Percentiles rank a stretch among this genome's conserved stretches.
Conservation (phyloP, 2,329 filamentous ascomycete genomes). For the Fusarium sp. region DNA sequence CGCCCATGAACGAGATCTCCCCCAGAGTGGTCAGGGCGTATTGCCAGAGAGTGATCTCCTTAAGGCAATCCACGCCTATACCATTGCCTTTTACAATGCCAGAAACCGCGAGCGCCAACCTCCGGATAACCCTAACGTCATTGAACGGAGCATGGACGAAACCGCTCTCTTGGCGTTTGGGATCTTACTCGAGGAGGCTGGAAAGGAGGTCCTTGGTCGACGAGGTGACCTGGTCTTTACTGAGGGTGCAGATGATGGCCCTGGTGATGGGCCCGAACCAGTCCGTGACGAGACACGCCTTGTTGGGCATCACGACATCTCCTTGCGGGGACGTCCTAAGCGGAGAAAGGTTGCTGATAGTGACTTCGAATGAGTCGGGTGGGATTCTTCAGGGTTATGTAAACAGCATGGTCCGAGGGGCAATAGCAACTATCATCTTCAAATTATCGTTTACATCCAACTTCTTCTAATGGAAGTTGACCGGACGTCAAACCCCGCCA, state of each 20-base stretch:
- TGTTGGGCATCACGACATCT: constrained; percentile 45
- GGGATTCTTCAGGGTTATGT: constrained; percentile 6
- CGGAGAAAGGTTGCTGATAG: constrained; percentile 49
- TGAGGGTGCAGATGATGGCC: constrained; percentile 60
- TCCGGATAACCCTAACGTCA: constrained; percentile 52
- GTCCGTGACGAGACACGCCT: constrained; percentile 33
- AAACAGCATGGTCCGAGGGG: constrained; percentile 1
- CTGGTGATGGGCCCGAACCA: constrained; percentile 32
- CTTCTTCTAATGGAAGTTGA: constrained; percentile 24
- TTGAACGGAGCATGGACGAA: constrained; percentile 78
- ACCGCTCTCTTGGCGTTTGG: constrained; percentile 81
- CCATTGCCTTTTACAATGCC: constrained; percentile 73
- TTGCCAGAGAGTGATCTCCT: constrained; percentile 78
- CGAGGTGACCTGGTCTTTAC: constrained; percentile 79
- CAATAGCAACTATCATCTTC: not conserved
- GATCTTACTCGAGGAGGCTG: constrained; percentile 79
- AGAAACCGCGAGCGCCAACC: constrained; percentile 46
- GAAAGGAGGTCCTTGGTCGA: constrained; percentile 69
- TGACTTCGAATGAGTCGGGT: constrained; percentile 27
- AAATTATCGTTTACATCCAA: constrained; percentile 1
- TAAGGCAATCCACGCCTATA: constrained; percentile 75
- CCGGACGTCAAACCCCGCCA: constrained; percentile 11
- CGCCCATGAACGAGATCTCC: constrained; percentile 69
- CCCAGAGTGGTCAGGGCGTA: constrained; percentile 57
- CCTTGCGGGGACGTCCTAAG: constrained; percentile 48